A percentile compares a stretch with the other conserved stretches of the same genome.
These are phyloP conservation scores for Aphanoascus verrucosus DNA, from an alignment of 2,329 filamentous ascomycete genomes.

Conservation along the genomic window DNA sequence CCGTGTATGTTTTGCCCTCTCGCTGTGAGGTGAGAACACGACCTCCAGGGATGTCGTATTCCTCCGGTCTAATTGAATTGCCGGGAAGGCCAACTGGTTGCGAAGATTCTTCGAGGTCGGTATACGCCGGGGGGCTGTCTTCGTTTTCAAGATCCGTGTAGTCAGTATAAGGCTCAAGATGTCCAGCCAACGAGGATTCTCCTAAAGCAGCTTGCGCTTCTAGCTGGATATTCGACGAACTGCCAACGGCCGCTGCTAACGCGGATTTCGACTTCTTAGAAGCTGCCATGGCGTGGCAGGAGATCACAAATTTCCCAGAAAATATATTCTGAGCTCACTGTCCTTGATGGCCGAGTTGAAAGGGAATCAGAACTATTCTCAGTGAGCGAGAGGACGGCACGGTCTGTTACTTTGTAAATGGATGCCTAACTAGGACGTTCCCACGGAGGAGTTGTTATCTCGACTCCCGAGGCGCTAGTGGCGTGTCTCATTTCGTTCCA, in stretches of 20 bases:
- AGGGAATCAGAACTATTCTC: too few species aligned
- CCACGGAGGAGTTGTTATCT: too few species aligned
- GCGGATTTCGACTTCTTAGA: neutral
- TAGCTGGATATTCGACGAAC: neutral
- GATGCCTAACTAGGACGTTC: too few species aligned
- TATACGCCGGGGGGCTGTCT: constrained; percentile 13
- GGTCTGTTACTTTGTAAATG: too few species aligned
- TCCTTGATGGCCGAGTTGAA: neutral
- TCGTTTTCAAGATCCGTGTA: constrained; percentile 1
- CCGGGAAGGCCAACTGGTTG: neutral
- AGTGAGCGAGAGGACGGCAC: too few species aligned
- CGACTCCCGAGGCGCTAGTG: too few species aligned
- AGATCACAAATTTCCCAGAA: neutral
- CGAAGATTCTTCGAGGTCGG: constrained; percentile 6
- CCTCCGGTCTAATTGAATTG: neutral
- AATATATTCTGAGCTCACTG: neutral
- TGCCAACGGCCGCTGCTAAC: neutral
- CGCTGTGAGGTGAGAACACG: constrained; percentile 6
- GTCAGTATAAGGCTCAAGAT: constrained; percentile 11
- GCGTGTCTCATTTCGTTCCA: too few species aligned
- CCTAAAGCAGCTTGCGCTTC: neutral
- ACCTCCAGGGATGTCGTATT: constrained; percentile 7
- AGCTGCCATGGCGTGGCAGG: neutral
- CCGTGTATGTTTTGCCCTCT: constrained; percentile 12
- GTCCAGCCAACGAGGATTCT: neutral